Conservation (phyloP, 2,329 filamentous ascomycete species). For the Malbranchea cinnamomea region DNA sequence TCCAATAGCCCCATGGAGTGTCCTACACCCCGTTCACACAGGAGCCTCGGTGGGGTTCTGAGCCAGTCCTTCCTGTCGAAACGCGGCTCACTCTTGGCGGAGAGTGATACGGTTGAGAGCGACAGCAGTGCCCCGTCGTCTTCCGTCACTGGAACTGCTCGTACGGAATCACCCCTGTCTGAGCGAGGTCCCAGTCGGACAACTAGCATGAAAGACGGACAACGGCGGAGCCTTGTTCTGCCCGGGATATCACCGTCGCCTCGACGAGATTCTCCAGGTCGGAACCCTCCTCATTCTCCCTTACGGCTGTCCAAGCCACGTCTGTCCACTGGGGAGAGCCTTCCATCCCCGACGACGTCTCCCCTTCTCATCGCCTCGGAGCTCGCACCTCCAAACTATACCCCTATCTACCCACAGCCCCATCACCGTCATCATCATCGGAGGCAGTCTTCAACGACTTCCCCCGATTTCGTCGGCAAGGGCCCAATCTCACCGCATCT, state of each 20-base stretch:
- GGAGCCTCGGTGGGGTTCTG: conserved; percentile 42
- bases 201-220: conserved; percentile 65
- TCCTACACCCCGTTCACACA: conserved; percentile 76
- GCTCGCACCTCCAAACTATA: conserved; percentile 30
- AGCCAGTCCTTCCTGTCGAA: conserved; percentile 47
- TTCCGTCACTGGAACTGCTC: conserved; percentile 50
- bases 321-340: conserved; percentile 37
- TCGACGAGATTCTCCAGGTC: conserved; percentile 77
- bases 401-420: conserved; percentile 38
- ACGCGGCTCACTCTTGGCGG: conserved; percentile 62
- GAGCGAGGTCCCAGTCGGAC: conserved; percentile 67
- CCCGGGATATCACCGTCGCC: conserved; percentile 60
- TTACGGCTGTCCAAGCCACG: conserved; percentile 74
- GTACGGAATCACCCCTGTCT: conserved; percentile 81
- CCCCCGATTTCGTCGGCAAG: conserved; percentile 51
- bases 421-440: conserved; percentile 54
- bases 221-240: conserved; percentile 74
- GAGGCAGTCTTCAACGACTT: conserved; percentile 78
- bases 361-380: conserved; percentile 75
- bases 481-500: conserved; percentile 73
- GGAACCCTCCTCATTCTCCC: conserved; percentile 70
- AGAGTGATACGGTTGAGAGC: conserved; percentile 76
- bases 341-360: conserved; percentile 77
- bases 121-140: conserved; percentile 83
- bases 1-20: conserved; percentile 86